These are phyloP conservation scores for Nicotiana benthamiana DNA, from an alignment of 257 asterid species.

Conservation along the genomic window DNA sequence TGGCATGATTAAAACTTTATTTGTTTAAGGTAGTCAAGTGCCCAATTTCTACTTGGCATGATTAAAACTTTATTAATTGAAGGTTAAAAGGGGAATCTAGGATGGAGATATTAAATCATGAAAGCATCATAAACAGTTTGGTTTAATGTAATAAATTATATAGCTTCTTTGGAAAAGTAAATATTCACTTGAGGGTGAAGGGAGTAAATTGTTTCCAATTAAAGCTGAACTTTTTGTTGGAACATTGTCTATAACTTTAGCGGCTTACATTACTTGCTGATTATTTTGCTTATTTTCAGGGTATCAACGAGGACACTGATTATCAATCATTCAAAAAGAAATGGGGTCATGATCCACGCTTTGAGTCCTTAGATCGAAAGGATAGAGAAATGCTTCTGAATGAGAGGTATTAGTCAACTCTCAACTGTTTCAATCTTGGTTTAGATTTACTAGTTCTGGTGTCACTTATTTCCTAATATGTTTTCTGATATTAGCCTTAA, in stretches of 20 bases:
- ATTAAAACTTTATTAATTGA: background rate
- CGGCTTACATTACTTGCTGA: slow-evolving; percentile 11
- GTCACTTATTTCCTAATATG: background rate
- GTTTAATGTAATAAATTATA: background rate
- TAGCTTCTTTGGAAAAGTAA: background rate
- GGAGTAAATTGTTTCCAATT: slow-evolving; percentile 39
- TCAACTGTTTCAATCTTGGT: background rate
- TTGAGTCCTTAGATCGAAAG: slow-evolving; percentile 75
- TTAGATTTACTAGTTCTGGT: background rate
- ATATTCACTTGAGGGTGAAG: background rate
- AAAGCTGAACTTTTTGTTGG: slow-evolving; percentile 23
- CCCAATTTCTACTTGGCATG: background rate
- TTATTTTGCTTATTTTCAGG: slow-evolving; percentile 39
- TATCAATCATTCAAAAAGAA: slow-evolving; percentile 71
- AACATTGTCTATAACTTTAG: background rate
- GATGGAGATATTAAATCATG: background rate
- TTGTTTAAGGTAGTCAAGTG: background rate
- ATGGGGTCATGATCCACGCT: slow-evolving; percentile 91
- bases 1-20: background rate
- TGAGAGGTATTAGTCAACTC: slow-evolving; percentile 72
- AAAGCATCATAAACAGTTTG: background rate
- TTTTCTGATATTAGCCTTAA: background rate
- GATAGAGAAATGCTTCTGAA: slow-evolving; percentile 76
- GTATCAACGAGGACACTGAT: slow-evolving; percentile 64
- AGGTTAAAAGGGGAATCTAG: background rate